Evolutionary conservation across 305 asterid genomes (phyloP).

Genomic region (Lippia alba): DNA sequence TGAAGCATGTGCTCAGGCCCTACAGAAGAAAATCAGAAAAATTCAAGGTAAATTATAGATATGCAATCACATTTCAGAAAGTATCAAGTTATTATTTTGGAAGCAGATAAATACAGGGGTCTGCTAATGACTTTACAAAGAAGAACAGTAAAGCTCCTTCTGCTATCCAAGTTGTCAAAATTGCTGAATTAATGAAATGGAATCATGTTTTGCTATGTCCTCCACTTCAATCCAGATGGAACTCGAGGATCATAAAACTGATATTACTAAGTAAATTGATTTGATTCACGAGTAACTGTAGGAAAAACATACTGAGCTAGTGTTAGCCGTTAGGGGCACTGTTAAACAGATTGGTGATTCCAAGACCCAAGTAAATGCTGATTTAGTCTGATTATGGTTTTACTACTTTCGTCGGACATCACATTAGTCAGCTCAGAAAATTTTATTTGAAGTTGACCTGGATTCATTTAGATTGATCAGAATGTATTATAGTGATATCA

Average conservation of each 20-base stretch:
- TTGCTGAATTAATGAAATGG: not conserved
- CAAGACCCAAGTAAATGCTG: not conserved
- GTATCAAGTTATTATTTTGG: not conserved
- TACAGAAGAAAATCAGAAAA: slow-evolving; percentile 75
- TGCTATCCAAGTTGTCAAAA: not conserved
- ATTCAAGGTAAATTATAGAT: slow-evolving; percentile 53
- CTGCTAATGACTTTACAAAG: not conserved
- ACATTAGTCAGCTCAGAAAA: too few relatives aligned
- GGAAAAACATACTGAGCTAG: not conserved
- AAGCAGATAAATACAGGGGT: not conserved
- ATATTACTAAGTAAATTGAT: too few relatives aligned
- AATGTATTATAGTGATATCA: not conserved
- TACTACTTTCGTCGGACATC: too few relatives aligned
- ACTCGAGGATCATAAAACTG: not conserved
- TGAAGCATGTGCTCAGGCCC: slow-evolving; percentile 85
- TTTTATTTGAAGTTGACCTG: not conserved
- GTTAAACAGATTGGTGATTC: not conserved
- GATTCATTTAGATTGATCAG: not conserved
- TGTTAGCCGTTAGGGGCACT: too few relatives aligned
- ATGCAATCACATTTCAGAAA: not conserved
- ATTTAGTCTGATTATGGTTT: not conserved
- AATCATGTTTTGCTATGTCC: not conserved
- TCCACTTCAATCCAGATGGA: not conserved
- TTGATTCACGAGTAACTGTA: not conserved
- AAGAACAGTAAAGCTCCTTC: not conserved